Percentiles rank a stretch among this genome's conserved stretches.
Evolutionary conservation across 352 stramenopile species (phyloP).

Genomic region (Blastocystis sp.): DNA sequence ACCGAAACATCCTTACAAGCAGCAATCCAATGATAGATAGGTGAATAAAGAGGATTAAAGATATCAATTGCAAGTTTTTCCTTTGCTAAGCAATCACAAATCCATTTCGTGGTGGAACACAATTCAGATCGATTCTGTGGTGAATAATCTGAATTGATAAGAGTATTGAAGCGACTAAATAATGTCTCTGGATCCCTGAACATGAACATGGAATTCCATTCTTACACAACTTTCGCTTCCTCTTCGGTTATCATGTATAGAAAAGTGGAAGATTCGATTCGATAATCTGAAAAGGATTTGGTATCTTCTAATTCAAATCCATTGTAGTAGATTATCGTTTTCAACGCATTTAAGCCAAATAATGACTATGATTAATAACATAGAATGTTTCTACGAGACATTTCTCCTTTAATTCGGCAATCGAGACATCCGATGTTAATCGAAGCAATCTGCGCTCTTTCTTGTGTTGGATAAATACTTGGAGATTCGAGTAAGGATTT

Average conservation of each 20-base stretch:
- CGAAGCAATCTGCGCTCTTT: neutral
- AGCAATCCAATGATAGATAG: neutral
- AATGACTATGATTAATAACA: neutral
- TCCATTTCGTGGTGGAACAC: neutral
- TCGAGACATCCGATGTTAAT: neutral
- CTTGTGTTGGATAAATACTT: constrained; percentile 32
- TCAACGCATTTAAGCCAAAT: neutral
- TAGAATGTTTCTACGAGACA: neutral
- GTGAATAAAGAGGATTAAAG: neutral
- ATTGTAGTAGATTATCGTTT: constrained; percentile 22
- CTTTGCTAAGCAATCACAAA: neutral
- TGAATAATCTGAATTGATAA: neutral
- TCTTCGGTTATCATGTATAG: constrained; percentile 55
- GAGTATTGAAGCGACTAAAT: neutral
- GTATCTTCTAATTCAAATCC: neutral
- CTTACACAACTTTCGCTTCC: constrained; percentile 2
- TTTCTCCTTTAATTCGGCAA: neutral
- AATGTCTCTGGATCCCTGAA: constrained; percentile 9
- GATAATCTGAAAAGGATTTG: neutral
- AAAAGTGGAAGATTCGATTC: constrained; percentile 16
- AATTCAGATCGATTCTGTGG: neutral
- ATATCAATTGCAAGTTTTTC: neutral
- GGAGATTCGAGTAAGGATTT: constrained; percentile 20
- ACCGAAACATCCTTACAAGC: neutral
- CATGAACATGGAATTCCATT: neutral